A percentile compares a stretch with the other conserved stretches of the same genome.
These are phyloP conservation scores for Globisporangium yorkense DNA, from an alignment of 352 stramenopile species.

Conservation along the genomic window DNA sequence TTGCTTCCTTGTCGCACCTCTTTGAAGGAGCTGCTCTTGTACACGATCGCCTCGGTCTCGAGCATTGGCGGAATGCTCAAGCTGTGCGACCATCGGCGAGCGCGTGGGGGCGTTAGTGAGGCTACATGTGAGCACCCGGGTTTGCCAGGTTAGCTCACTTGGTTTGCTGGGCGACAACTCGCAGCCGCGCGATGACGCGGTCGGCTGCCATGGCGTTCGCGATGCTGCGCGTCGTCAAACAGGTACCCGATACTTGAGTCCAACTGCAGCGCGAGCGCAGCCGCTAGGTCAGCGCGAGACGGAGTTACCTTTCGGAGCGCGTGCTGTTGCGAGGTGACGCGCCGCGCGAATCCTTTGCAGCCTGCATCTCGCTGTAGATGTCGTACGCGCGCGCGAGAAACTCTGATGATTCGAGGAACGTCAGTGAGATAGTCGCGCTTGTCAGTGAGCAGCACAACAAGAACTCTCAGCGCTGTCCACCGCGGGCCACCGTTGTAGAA, in stretches of 20 bases:
- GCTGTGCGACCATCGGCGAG: constrained; percentile 3
- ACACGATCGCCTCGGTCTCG: constrained; percentile 44
- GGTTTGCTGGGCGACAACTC: constrained; percentile 40
- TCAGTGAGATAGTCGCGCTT: no score
- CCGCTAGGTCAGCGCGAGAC: no score
- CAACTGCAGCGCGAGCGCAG: not conserved
- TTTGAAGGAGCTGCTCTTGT: constrained; percentile 49
- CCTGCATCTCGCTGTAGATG: constrained; percentile 39
- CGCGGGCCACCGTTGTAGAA: constrained; percentile 38
- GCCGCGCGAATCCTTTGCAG: constrained; percentile 17
- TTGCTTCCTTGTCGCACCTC: constrained; percentile 23
- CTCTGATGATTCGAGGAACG: constrained; percentile 17
- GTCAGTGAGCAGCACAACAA: not conserved
- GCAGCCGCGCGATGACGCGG: constrained; percentile 40
- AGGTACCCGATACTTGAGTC: not conserved
- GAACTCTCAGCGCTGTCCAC: not conserved
- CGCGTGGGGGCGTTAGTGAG: not conserved
- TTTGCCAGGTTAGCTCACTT: constrained; percentile 15
- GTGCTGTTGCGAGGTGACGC: constrained; percentile 18
- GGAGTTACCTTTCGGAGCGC: constrained; percentile 33
- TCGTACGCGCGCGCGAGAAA: constrained; percentile 43
- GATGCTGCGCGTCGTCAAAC: constrained; percentile 18
- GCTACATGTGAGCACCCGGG: not conserved
- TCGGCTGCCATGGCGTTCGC: constrained; percentile 38
- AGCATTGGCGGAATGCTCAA: constrained; percentile 41